These are phyloP conservation scores for Immersiella caudata DNA, from an alignment of 495 filamentous ascomycete genomes.

Conservation along the genomic window DNA sequence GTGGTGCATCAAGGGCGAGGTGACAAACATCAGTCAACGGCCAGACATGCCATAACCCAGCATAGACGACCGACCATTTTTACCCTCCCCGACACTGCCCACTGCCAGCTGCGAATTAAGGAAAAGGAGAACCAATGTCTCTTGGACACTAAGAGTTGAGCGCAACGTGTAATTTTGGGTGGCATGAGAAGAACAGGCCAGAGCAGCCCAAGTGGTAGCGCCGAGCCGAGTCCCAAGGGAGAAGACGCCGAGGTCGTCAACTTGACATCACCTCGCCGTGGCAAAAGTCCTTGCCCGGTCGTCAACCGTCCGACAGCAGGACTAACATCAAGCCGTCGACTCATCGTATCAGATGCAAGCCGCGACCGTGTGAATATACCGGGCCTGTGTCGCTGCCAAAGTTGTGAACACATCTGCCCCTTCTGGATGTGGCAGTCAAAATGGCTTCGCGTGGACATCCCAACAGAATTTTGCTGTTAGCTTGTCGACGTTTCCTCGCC, in stretches of 20 bases:
- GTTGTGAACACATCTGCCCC: background rate
- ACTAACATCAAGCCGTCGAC: background rate
- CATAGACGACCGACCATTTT: background rate
- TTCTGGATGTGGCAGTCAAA: constrained; percentile 7
- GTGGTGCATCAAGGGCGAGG: background rate
- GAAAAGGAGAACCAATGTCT: background rate
- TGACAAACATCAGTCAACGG: background rate
- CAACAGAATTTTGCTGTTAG: constrained; percentile 11
- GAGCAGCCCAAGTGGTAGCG: background rate
- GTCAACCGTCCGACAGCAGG: background rate
- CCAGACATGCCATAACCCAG: background rate
- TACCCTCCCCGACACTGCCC: background rate
- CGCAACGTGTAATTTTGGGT: background rate
- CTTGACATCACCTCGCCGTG: background rate
- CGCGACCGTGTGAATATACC: too few species aligned
- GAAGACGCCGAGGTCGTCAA: background rate
- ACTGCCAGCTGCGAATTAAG: background rate
- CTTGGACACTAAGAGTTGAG: background rate
- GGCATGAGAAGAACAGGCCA: background rate
- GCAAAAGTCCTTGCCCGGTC: background rate
- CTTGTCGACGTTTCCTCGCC: constrained; percentile 37
- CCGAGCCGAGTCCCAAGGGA: background rate
- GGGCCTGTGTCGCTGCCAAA: background rate
- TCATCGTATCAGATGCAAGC: background rate
- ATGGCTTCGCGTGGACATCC: constrained; percentile 34